Conservation (phyloP, 495 filamentous ascomycete species). For the Aspergillus diversus region DNA sequence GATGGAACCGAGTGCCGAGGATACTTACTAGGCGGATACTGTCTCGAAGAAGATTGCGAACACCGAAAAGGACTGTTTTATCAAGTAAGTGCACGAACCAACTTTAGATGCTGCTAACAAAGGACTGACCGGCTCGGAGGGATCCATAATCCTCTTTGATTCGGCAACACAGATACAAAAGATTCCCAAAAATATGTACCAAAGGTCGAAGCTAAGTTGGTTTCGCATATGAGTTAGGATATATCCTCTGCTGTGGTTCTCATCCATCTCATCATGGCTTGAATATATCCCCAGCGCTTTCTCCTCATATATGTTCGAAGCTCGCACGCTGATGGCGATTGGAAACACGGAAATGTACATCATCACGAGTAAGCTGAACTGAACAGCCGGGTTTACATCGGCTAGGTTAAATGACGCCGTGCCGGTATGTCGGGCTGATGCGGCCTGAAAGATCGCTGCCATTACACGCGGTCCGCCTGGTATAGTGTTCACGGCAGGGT, state of each 20-base stretch:
- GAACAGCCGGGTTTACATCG: constrained; percentile 61
- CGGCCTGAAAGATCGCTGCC: constrained; percentile 63
- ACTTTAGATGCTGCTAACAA: not conserved
- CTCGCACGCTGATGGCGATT: constrained; percentile 72
- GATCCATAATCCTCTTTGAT: constrained; percentile 51
- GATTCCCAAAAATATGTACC: constrained; percentile 66
- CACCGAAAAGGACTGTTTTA: constrained; percentile 39
- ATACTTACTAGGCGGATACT: constrained; percentile 70
- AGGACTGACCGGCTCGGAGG: constrained; percentile 42
- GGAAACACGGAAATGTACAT: constrained; percentile 80
- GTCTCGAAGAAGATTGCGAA: constrained; percentile 85
- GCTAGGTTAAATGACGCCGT: constrained; percentile 60
- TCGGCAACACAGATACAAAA: constrained; percentile 64
- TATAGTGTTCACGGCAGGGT: constrained; percentile 34
- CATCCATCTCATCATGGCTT: constrained; percentile 48
- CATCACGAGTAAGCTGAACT: constrained; percentile 65
- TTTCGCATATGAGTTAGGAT: constrained; percentile 60
- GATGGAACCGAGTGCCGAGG: not conserved
- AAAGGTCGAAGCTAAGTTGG: constrained; percentile 65
- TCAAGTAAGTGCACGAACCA: constrained; percentile 5
- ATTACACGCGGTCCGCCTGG: constrained; percentile 46
- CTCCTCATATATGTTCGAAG: constrained; percentile 70
- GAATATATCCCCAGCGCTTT: constrained; percentile 69
- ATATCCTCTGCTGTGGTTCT: constrained; percentile 42
- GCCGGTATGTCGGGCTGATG: constrained; percentile 62